Evolutionary conservation across 202 grass and related monocot genomes (phyloP).

Genomic region (Zoysia matrella): DNA sequence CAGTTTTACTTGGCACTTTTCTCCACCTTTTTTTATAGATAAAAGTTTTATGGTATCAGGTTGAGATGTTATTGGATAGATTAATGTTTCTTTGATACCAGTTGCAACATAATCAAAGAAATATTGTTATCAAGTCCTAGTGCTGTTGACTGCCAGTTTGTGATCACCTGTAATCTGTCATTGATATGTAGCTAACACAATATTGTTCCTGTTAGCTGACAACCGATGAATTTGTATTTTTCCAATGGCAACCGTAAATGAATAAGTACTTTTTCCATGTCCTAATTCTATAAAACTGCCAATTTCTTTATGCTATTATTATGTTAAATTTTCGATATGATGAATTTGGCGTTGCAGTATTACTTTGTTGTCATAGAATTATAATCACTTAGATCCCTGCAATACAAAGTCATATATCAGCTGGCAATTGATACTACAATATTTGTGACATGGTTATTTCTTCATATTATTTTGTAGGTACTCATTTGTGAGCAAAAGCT

Average conservation of each 20-base stretch:
- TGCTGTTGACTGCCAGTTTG: too few species aligned
- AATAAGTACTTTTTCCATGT: not conserved
- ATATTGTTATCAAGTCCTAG: too few species aligned
- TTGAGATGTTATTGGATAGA: not conserved
- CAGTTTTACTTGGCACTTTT: too few species aligned
- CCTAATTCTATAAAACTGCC: not conserved
- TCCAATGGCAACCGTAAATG: not conserved
- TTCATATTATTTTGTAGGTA: constrained; percentile 52
- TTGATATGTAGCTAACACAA: too few species aligned
- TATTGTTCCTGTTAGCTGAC: too few species aligned
- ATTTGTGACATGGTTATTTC: constrained; percentile 19
- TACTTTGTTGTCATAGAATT: not conserved
- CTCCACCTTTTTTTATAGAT: not conserved
- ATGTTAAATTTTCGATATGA: not conserved
- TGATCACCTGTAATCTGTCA: too few species aligned
- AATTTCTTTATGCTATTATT: not conserved
- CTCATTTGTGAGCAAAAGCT: constrained; percentile 99
- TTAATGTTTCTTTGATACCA: not conserved
- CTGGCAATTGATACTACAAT: not conserved
- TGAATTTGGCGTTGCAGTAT: constrained; percentile 13
- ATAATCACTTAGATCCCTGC: not conserved
- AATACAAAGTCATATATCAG: not conserved
- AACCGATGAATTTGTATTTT: too few species aligned
- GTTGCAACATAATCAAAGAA: too few species aligned
- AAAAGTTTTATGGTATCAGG: not conserved